Evolutionary conservation across 495 filamentous ascomycete genomes (phyloP), one percentile per base, ranked within the genome.

Genomic region (Penicillium mononematosum): DNA sequence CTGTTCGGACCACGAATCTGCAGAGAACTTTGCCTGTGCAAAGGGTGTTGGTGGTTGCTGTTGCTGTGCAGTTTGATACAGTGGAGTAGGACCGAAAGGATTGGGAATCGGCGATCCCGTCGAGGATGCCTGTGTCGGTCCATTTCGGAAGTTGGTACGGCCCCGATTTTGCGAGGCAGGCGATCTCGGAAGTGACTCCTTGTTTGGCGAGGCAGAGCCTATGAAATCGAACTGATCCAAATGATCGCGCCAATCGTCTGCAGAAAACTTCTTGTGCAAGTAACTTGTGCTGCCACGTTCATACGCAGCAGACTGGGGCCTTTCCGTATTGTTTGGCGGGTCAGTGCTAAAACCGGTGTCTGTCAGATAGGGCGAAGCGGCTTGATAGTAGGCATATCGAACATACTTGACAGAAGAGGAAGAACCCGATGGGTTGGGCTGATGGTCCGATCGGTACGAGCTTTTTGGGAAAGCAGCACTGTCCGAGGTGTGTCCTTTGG

Each of bases 261-360:
- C 79, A 11, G 81, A 83, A 64, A 89, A 90, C 46, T 81, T 85
- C 31, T 87, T 91, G 62, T 89, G 89, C 70, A 96, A 87, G 58
- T 86, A 85, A 62, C 91, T 88, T 32, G 85, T 78, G 65, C 86
- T 91, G 46, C 77, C 81, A 50, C 81, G 83, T 27, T 64, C 72
- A 27, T 66, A 71, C 19, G 59, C 49, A 11, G 62, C 46, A 50
- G 62, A 60, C 20, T 60, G 42, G 24, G 58, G 50, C 1, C 42
- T 39, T 8, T 49, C 12, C 27, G 43, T 32, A 38, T 44, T 47
- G n/a, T 41, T 42, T 12, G 48, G n/a, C 16, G 47, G 36, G 14
- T 59, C 51, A 17, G 50, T 39, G 24, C 66, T 64, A 44, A 16
- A 17, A 12, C 16, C 29, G 11, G 29, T 14, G 24, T 50, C 7